Evolutionary conservation across 306 rosid genomes (phyloP), one percentile per base, ranked within the genome.

Genomic region (Ammopiptanthus mongolicus): DNA sequence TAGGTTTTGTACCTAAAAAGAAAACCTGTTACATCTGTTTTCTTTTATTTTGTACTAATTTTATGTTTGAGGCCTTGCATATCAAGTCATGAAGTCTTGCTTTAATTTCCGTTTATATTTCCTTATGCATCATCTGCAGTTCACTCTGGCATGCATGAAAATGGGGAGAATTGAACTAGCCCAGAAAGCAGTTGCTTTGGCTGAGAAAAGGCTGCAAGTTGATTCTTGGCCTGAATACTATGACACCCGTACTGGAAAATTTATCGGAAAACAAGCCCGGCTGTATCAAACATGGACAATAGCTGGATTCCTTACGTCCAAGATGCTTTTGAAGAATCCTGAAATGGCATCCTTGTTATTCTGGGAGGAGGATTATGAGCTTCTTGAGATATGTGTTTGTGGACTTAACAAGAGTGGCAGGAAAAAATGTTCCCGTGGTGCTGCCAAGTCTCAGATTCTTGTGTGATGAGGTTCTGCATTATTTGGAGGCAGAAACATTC

Each of bases 201-300:
- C 93, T 0, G 98, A 92, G 87, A 80, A 84, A 74, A 87, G 90
- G 78, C 84, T 92, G 18, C 74, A 86, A 25, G 12, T 11, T 23
- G 98, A 92, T 83, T 52, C 84, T 36, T 90, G 98, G 96, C 98
- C 96, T 0, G 96, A 92, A 74, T 92, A 92, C 69, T 92, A 92
- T 15, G 98, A 92, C 80, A 90, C 85, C 0, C 87, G 82, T 19
- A 77, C 82, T 2, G 98, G 94, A 52, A 92, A 90, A 51, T 83
- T 92, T 47, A 78, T 90, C 3, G 98, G 98, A 29, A 92, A 92
- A 69, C 94, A 88, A 86, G 71, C 96, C 12, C 86, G 94, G 31
- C 78, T 87, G 36, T 78, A 67, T 81, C 98, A 88, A 77, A 88
- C 98, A 9, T 92, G 98, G 98, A 92, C 96, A 23, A 73, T 90